Conservation (phyloP, 2,329 filamentous ascomycete species). For the Aurifilum marmelostoma region DNA sequence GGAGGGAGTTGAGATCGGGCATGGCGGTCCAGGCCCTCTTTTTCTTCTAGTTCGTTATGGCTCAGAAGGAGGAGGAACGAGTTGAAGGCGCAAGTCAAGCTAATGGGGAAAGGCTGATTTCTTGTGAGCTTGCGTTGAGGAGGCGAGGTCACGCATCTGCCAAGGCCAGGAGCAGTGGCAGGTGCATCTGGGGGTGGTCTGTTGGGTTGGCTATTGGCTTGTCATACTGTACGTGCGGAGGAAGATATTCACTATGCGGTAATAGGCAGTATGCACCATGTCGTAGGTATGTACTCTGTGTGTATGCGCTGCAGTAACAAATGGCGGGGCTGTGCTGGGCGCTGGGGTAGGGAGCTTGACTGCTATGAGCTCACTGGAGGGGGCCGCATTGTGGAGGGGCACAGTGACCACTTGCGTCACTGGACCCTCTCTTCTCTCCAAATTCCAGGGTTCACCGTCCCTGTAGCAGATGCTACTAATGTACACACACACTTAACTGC, state of each 20-base stretch:
- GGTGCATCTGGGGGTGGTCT: not conserved
- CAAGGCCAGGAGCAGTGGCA: not conserved
- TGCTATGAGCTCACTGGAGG: conserved; percentile 6
- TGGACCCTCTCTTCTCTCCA: conserved; percentile 12
- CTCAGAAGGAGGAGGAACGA: too few relatives aligned
- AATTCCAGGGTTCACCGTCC: not conserved
- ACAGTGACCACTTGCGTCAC: conserved; percentile 17
- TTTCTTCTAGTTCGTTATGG: not conserved
- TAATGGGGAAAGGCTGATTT: not conserved
- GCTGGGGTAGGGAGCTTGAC: not conserved
- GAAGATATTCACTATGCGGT: not conserved
- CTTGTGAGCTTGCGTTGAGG: not conserved
- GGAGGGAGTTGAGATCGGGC: conserved; percentile 64
- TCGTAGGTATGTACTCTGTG: not conserved
- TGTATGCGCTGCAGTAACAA: not conserved
- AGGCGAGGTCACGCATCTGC: conserved; percentile 9
- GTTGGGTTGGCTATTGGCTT: not conserved
- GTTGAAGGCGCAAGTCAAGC: not conserved
- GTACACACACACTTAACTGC: too few relatives aligned
- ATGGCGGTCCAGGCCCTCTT: conserved; percentile 21
- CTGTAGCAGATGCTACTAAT: not conserved
- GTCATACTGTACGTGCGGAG: not conserved
- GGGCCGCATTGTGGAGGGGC: conserved; percentile 19
- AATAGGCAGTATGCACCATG: not conserved
- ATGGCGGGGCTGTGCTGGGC: not conserved